Conservation (phyloP, 305 asterid genomes). For the Solanum hybrid region DNA sequence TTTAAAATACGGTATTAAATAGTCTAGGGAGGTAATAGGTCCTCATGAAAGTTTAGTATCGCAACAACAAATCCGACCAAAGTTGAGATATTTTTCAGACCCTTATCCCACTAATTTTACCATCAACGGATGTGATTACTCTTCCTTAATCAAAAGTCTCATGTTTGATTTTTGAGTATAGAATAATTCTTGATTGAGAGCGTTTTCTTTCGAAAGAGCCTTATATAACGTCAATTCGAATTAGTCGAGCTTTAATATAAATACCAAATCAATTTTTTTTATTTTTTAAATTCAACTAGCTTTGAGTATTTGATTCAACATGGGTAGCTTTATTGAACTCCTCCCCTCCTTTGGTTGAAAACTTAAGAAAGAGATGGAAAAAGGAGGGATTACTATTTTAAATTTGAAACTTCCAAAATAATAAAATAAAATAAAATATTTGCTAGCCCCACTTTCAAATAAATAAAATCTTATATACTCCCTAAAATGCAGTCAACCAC, state of each 20-base stretch:
- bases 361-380: constrained; percentile 3
- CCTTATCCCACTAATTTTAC: neutral
- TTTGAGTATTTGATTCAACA: neutral
- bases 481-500: neutral
- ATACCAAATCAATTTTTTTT: no score
- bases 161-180: no score
- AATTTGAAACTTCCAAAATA: neutral
- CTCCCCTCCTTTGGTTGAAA: neutral
- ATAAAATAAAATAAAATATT: neutral
- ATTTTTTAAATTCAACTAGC: neutral
- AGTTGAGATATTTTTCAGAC: no score
- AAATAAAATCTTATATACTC: neutral
- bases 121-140: neutral
- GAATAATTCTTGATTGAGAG: neutral
- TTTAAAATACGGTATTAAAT: no score
- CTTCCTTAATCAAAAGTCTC: no score
- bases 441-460: neutral
- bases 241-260: no score
- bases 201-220: no score
- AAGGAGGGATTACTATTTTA: constrained; percentile 6
- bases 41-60: no score
- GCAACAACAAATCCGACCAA: no score
- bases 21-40: no score
- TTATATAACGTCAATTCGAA: no score
- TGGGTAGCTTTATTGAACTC: constrained; percentile 1